Evolutionary conservation across 345 rosid genomes (phyloP), one percentile per base, ranked within the genome.

Genomic region (Citrus glauca): DNA sequence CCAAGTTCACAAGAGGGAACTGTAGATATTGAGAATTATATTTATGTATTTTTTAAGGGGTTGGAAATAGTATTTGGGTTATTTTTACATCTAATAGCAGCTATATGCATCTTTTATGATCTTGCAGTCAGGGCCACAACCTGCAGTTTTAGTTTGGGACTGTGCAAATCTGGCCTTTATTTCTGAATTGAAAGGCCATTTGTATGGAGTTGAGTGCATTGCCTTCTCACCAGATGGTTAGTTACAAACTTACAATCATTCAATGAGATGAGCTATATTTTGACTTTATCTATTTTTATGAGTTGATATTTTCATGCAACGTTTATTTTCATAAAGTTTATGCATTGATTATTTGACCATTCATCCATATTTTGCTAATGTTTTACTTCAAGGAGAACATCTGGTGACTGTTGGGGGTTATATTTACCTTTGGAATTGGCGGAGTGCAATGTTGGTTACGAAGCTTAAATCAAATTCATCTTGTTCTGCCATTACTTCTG

Each of bases 61-160:
- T 11, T 57, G 60, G 28, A 33, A 67, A 33, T 45, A 35, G 63
- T 25, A n/a, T 55, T 30, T 63, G 66, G 28, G 35, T 66, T 69
- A 2, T 16, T 65, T 60, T 50, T 70, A 33, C 61, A 7, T 61
- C 66, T 77, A 57, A 55, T 22, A 3, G 38, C 35, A 9, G 40
- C 62, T 55, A 40, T 76, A 64, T 59, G 75, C 37, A 60, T 85
- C 81, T 82, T 40, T 80, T 79, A 42, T 81, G 79, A 32, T 82
- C 77, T 84, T 76, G 83, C 89, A 92, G 98, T 85, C 91, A 73
- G 89, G 87, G 74, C 86, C 84, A 78, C 95, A 88, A 84, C 90
- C 98, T 72, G 87, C 97, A 62, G 97, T 92, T 72, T 82, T 94
- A 78, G 84, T 94, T 27, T 94, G 98, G 98, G 94, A 92, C 69